Conservation (phyloP, 495 filamentous ascomycete species). For the Evernia prunastri region DNA sequence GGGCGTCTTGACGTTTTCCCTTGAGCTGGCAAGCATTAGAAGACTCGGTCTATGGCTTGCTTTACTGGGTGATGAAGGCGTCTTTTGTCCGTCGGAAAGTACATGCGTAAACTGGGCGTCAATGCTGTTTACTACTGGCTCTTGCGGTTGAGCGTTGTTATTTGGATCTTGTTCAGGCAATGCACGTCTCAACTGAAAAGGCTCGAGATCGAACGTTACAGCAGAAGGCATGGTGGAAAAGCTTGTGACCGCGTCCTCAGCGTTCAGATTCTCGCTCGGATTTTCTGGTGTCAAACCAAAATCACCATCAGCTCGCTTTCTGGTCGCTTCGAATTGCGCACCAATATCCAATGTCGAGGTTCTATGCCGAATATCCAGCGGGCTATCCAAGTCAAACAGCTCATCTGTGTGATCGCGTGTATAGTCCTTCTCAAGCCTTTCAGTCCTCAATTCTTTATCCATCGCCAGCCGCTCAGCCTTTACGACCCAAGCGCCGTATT, state of each 20-base stretch:
- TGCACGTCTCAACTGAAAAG: neutral
- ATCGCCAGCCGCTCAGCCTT: constrained; percentile 42
- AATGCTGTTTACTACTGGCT: neutral
- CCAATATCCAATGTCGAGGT: neutral
- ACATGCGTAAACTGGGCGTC: neutral
- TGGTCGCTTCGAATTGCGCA: neutral
- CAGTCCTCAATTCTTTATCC: constrained; percentile 37
- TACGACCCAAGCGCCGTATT: constrained; percentile 74
- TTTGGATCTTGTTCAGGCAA: neutral
- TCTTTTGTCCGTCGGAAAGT: neutral
- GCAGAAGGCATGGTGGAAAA: neutral
- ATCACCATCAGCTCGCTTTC: neutral
- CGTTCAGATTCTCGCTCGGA: neutral
- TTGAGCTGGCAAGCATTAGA: neutral
- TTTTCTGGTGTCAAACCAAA: neutral
- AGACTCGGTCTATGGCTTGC: constrained; percentile 2
- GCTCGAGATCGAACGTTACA: neutral
- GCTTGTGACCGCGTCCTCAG: neutral
- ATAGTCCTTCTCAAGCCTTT: constrained; percentile 10
- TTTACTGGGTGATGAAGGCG: neutral
- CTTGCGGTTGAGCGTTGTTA: neutral
- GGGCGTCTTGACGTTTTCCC: neutral
- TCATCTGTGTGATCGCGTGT: neutral
- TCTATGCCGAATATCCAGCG: neutral
- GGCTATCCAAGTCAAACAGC: neutral